phyloP scores from a whole-genome alignment of 1,139 yeast species.

The Yamadazyma epiphylla region DNA sequence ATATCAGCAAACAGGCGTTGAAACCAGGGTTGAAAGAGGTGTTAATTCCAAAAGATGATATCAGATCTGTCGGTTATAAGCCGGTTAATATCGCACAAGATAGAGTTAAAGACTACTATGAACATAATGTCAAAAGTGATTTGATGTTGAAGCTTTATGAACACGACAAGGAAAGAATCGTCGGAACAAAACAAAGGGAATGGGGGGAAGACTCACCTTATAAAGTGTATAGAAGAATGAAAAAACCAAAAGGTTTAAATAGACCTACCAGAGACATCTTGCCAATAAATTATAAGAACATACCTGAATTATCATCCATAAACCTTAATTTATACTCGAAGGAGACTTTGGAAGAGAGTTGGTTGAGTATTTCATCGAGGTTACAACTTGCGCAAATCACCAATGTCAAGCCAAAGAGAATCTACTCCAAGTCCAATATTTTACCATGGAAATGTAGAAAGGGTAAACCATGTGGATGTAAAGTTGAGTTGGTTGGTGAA shows the following conservation, averaged over 20 bases:
- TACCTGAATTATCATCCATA: conserved; percentile 68
- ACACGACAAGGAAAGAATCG: conserved; percentile 52
- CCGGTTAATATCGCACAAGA: conserved; percentile 75
- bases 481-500: conserved; percentile 71
- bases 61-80: conserved; percentile 69
- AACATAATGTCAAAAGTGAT: conserved; percentile 70
- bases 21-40: conserved; percentile 68
- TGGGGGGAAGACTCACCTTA: conserved; percentile 93
- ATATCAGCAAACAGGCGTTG: conserved; percentile 65
- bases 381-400: conserved; percentile 90
- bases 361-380: conserved; percentile 74
- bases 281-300: conserved; percentile 60
- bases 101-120: conserved; percentile 75
- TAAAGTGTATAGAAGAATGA: conserved; percentile 73
- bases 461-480: conserved; percentile 92
- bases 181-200: conserved; percentile 70
- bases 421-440: conserved; percentile 75
- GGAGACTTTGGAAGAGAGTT: conserved; percentile 68
- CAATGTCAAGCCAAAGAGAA: conserved; percentile 74
- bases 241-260: conserved; percentile 62
- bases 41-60: conserved; percentile 63
- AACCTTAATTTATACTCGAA: conserved; percentile 74
- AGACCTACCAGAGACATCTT: conserved; percentile 71
- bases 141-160: conserved; percentile 71
- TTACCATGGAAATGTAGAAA: conserved; percentile 85